Base-by-base conservation (phyloP, 208 protist genomes). In the Leishmania aethiopica region DNA sequence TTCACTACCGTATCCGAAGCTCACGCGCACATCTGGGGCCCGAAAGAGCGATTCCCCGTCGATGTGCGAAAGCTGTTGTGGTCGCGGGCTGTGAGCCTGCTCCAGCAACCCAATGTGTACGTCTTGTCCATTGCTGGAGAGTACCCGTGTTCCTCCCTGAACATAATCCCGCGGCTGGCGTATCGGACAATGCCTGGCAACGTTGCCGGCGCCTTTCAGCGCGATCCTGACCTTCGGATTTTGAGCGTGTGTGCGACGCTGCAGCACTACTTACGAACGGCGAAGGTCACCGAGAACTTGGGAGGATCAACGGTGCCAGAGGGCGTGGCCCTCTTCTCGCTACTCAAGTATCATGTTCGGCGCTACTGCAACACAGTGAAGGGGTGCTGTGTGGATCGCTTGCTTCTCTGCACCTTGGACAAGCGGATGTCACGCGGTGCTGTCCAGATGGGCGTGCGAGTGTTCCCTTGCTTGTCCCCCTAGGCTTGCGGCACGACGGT, bases 291-390 rank as follows among this genome's bases (percentile, higher is more conserved):
- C 0, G 70, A 71, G n/a, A 80, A 90, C 59, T 85, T 92, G 53
- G 86, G 86, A 22, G 79, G 79, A 42, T 72, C 86, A 6, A 60
- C 79, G 2, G 80, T 91, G 6, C 79, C 92, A 49, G 91, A 95
- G 19, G 95, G 93, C 5, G 91, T 89, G n/a, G 80, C 88, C 64
- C 88, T 97, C 28, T 96, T 97, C 75, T 85, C 91, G 4, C 91
- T 96, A 40, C 45, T 96, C 28, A 97, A 96, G 84, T 96, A 97
- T 73, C 94, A 97, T 78, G 89, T 96, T 11, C 89, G 94, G 47
- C 87, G 92, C 15, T 91, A 94, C 84, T 82, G 88, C 47, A 91
- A 95, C 70, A 90, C 86, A 4, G 94, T 96, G 57, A 94, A 93
- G 57, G 94, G 94, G 6, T 77, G 82, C 10, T 87, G 84, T 7